phyloP scores from a whole-genome alignment of 805 yeast genomes.

The Yamadazyma sp. region DNA sequence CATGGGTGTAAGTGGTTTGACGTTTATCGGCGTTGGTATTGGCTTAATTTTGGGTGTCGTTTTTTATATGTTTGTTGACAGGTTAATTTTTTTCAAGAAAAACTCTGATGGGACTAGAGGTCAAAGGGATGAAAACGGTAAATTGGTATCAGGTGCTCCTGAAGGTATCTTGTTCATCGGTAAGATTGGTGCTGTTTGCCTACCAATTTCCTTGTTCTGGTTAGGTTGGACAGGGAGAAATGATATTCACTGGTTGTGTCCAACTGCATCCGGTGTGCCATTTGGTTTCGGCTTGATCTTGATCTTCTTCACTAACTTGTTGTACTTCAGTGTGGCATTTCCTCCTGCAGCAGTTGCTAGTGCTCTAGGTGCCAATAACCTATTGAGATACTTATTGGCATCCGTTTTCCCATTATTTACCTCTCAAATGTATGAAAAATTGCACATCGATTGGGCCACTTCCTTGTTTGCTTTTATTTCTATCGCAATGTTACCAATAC shows the following conservation, averaged over 20 bases:
- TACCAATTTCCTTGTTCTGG: conserved; percentile 77
- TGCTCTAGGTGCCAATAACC: conserved; percentile 86
- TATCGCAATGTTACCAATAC: conserved; percentile 70
- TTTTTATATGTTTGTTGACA: conserved; percentile 52
- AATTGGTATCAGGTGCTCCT: conserved; percentile 54
- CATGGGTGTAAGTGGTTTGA: conserved; percentile 62
- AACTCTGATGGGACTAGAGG: conserved; percentile 63
- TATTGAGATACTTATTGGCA: conserved; percentile 71
- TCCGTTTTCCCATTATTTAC: conserved; percentile 84
- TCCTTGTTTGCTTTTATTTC: conserved; percentile 65
- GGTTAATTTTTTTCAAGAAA: conserved; percentile 49
- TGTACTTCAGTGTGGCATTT: conserved; percentile 67
- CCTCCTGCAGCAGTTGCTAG: conserved; percentile 80
- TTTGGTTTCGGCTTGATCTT: conserved; percentile 74
- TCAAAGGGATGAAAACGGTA: conserved; percentile 56
- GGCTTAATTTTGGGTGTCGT: conserved; percentile 61
- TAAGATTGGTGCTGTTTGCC: conserved; percentile 63
- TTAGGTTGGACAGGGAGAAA: conserved; percentile 71
- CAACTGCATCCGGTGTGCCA: conserved; percentile 73
- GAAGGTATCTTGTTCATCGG: conserved; percentile 61
- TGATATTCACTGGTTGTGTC: conserved; percentile 72
- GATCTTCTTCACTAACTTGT: conserved; percentile 67
- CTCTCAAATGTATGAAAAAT: conserved; percentile 72
- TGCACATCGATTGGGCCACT: conserved; percentile 80
- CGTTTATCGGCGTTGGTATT: conserved; percentile 70